These are phyloP conservation scores for Nymphaea thermarum DNA, from an alignment of 164 flowering plant genomes.

Conservation along the genomic window DNA sequence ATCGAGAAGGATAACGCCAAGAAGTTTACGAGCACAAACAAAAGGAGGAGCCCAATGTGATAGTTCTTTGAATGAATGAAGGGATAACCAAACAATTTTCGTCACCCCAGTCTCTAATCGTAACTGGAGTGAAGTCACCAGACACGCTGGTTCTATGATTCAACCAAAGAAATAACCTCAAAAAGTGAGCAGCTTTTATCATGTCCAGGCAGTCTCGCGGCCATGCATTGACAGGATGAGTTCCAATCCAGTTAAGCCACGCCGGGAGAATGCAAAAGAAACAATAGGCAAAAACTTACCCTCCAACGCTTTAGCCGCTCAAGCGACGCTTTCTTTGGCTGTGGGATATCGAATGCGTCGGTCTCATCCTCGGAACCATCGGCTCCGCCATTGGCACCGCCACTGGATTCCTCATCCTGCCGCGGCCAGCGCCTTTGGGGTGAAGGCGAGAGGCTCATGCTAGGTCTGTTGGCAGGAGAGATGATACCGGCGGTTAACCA, in stretches of 20 bases:
- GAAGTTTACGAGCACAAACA: no score
- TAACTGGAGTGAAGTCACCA: no score
- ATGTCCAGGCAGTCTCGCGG: background rate
- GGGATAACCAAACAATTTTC: no score
- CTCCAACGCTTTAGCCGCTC: constrained; percentile 82
- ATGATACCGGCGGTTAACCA: constrained; percentile 32
- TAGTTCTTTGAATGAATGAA: no score
- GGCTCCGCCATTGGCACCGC: background rate
- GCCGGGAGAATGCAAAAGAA: background rate
- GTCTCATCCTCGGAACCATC: constrained; percentile 3
- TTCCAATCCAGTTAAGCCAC: background rate
- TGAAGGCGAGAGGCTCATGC: constrained; percentile 12
- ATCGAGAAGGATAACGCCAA: no score
- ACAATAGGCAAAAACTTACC: constrained; percentile 21
- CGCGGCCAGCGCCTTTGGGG: background rate
- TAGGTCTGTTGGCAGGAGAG: constrained; percentile 11
- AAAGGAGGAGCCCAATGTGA: no score
- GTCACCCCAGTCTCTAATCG: no score
- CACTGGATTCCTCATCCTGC: constrained; percentile 25
- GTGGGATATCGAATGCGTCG: constrained; percentile 42
- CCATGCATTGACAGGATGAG: background rate
- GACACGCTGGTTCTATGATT: no score
- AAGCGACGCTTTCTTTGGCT: constrained; percentile 57
- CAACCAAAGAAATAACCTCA: no score
- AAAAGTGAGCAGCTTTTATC: background rate